Evolutionary conservation across 768 basidiomycete species (phyloP).

Genomic region (Tulasnella sp.): DNA sequence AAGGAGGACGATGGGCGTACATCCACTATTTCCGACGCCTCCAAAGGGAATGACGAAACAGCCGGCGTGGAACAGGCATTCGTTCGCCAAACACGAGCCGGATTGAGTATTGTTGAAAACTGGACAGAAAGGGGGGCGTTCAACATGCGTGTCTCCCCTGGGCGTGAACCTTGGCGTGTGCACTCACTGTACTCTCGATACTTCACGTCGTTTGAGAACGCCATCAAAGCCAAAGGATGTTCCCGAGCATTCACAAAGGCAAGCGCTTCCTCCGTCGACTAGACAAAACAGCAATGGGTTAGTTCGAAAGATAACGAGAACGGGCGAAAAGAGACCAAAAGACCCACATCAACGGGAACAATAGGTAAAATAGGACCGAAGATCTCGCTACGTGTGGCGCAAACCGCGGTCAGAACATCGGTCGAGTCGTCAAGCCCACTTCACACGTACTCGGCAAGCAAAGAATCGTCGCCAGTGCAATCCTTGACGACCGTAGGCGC

Average conservation of each 20-base stretch:
- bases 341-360: conserved; percentile 40
- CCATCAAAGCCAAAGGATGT: conserved; percentile 65
- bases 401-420: too few relatives aligned
- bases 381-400: conserved; percentile 40
- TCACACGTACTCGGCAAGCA: conserved; percentile 49
- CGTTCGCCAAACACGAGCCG: conserved; percentile 62
- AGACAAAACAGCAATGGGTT: not conserved
- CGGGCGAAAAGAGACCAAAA: not conserved
- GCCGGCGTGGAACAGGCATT: conserved; percentile 55
- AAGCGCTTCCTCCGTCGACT: conserved; percentile 40
- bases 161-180: too few relatives aligned
- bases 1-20: conserved; percentile 11
- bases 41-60: conserved; percentile 36
- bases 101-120: conserved; percentile 61
- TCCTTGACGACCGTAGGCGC: conserved; percentile 64
- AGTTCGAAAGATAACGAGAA: not conserved
- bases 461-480: conserved; percentile 57
- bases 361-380: conserved; percentile 48
- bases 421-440: too few relatives aligned
- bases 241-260: conserved; percentile 48
- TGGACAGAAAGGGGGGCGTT: too few relatives aligned
- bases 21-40: conserved; percentile 34
- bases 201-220: conserved; percentile 57
- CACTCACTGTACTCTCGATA: conserved; percentile 40
- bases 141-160: too few relatives aligned